These are phyloP conservation scores for Xerocomellus intermedius DNA, from an alignment of 768 basidiomycete genomes.

Conservation along the genomic window DNA sequence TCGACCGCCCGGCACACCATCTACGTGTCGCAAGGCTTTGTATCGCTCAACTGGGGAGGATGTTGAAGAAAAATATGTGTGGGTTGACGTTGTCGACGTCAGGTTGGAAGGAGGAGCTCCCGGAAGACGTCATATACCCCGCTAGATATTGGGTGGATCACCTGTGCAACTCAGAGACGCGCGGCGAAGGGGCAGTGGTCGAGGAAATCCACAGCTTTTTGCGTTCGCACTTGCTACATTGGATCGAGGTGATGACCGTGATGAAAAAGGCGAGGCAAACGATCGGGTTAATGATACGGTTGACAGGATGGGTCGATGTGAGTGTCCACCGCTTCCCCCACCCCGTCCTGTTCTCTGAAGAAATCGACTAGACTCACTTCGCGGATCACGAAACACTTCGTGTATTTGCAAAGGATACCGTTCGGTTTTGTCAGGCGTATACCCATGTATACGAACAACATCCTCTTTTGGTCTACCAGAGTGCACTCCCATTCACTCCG, in stretches of 20 bases:
- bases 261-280: constrained; percentile 33
- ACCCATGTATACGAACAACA: constrained; percentile 32
- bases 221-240: constrained; percentile 29
- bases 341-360: neutral
- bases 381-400: constrained; percentile 15
- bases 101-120: constrained; percentile 14
- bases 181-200: constrained; percentile 1
- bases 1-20: constrained; percentile 24
- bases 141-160: constrained; percentile 31
- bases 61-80: constrained; percentile 28
- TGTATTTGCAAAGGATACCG: constrained; percentile 24
- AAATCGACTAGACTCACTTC: constrained; percentile 12
- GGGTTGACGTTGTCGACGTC: constrained; percentile 20
- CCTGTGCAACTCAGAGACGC: constrained; percentile 15
- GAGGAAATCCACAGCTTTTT: constrained; percentile 23
- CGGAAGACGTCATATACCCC: constrained; percentile 28
- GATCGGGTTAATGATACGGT: constrained; percentile 24
- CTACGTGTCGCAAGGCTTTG: constrained; percentile 27
- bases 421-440: constrained; percentile 34
- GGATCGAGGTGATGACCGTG: constrained; percentile 34
- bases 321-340: neutral
- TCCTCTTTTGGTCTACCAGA: constrained; percentile 32
- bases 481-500: constrained; percentile 33
- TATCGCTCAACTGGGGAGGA: constrained; percentile 12
- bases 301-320: constrained; percentile 30